Evolutionary conservation across 2,329 filamentous ascomycete genomes (phyloP), one percentile per base, ranked within the genome.

Genomic region (Anisogramma anomala): DNA sequence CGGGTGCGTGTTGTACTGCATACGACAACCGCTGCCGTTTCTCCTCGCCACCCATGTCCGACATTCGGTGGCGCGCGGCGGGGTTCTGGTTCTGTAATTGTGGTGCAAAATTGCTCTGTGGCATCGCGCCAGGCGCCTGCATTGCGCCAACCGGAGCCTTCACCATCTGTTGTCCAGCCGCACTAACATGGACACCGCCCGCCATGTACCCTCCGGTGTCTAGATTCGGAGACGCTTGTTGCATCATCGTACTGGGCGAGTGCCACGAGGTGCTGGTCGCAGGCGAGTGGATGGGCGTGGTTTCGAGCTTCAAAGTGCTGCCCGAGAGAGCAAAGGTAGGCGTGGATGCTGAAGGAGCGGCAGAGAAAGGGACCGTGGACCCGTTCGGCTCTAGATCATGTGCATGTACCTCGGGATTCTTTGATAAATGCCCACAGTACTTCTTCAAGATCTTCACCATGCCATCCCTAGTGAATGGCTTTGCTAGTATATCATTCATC

Each of bases 401-500:
- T 1, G 56, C 32, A 6, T 17, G 30, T 4, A 6, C 30, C 15
- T 49, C 36, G 3, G 72, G 71, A 43, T 77, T 74, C 55, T 85
- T 86, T 56, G 93, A 79, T 46, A 94, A 70, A 56, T 87, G 82
- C n/a, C 77, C 72, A 36, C 96, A 69, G 56, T 95, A 86, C 56
- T 89, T 93, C 60, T 91, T 84, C 22, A 98, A 71, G 64, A 94
- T 82, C 50, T 82, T 79, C 42, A 85, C 71, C 67, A 91, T 84
- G 28, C 83, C 84, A 51, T 87, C 83, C 53, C 83, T 82, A 4
- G 91, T 98, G 58, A 98, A 98, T 0, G 91, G 91, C 57, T 98
- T 98, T 0, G 91, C 89, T 46, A 98, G 67, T 14, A 98, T 89
- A 55, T 94, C 91, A 55, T 94, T 93, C 88, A 98, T 95, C 32